Evolutionary conservation across 2,329 filamentous ascomycete genomes (phyloP).

Genomic region (Colletotrichum sp.): DNA sequence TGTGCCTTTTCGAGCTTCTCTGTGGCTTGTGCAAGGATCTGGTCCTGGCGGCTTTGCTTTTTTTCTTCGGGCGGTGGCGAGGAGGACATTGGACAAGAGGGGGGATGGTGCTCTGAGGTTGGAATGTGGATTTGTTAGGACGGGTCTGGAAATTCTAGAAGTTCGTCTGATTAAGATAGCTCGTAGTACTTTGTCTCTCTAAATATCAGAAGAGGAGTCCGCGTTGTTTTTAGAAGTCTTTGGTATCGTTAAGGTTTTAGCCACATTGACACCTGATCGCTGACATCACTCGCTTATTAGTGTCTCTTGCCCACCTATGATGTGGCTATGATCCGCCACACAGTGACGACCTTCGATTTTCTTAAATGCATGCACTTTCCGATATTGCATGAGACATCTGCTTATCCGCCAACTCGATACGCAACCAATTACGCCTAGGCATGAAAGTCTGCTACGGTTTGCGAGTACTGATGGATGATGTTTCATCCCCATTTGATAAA

Average conservation of each 20-base stretch:
- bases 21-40: constrained; percentile 8
- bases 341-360: neutral
- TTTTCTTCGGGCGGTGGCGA: neutral
- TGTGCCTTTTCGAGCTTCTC: constrained; percentile 16
- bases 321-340: constrained; percentile 1
- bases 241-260: neutral
- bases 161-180: neutral
- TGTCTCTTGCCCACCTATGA: neutral
- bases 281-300: constrained; percentile 7
- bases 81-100: neutral
- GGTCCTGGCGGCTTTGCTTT: constrained; percentile 4
- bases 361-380: no score
- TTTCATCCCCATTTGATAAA: no score
- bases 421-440: no score
- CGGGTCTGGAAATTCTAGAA: neutral
- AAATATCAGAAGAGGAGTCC: neutral
- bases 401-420: no score
- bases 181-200: neutral
- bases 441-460: no score
- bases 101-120: neutral
- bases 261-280: neutral
- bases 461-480: no score
- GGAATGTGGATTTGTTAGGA: neutral
- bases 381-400: no score
- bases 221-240: neutral